These are phyloP conservation scores for Penicillium pulvis DNA, from an alignment of 495 filamentous ascomycete genomes.

Conservation along the genomic window DNA sequence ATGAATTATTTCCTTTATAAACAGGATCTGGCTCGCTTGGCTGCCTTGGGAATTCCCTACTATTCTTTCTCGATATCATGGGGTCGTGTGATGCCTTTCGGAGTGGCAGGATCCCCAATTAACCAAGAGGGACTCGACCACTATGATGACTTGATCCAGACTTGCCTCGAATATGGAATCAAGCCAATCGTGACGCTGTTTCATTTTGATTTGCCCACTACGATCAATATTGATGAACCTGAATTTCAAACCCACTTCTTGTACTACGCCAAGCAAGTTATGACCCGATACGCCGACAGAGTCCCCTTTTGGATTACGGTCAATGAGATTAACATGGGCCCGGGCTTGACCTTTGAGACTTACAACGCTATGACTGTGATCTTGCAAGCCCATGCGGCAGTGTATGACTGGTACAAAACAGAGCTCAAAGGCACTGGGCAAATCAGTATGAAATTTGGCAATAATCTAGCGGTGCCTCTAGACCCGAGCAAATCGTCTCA, in stretches of 20 bases:
- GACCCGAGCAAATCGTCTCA: not conserved
- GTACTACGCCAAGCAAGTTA: too few species aligned
- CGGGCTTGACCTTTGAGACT: too few species aligned
- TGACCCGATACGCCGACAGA: not conserved
- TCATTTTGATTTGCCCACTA: too few species aligned
- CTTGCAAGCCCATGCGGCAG: not conserved
- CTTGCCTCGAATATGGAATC: not conserved
- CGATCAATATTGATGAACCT: too few species aligned
- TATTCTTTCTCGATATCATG: not conserved
- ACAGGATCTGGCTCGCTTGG: not conserved
- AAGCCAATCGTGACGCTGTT: not conserved
- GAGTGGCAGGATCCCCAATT: not conserved
- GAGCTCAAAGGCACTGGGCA: not conserved
- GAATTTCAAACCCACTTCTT: too few species aligned
- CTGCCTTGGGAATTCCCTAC: not conserved
- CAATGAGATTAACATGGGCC: not conserved
- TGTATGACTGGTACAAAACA: not conserved
- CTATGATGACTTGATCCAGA: not conserved
- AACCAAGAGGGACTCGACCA: not conserved
- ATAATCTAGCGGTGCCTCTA: not conserved
- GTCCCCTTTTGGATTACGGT: not conserved
- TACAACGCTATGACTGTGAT: not conserved
- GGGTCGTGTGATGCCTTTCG: not conserved
- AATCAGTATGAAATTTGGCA: not conserved
- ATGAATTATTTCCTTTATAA: not conserved